Evolutionary conservation across 225 moss, liverwort and hornwort genomes (phyloP).

Genomic region (Straminergon stramineum): DNA sequence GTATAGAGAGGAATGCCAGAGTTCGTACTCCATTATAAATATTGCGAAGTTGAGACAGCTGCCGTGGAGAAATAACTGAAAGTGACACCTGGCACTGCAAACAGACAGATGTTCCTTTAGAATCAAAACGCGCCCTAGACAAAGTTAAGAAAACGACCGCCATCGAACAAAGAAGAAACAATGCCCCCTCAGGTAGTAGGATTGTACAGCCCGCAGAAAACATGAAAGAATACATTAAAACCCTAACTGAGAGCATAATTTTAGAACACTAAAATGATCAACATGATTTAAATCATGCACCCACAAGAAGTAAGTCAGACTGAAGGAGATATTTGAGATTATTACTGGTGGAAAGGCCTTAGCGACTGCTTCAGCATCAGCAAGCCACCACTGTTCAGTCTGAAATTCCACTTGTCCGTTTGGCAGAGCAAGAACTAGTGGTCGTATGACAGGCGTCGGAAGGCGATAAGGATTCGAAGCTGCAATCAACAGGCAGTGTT

Average conservation of each 20-base stretch:
- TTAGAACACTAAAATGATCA: not conserved
- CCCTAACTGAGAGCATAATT: not conserved
- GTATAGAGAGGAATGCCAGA: not conserved
- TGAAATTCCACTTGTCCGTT: constrained; percentile 46
- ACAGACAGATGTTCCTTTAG: not conserved
- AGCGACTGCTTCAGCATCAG: constrained; percentile 84
- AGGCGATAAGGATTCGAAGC: constrained; percentile 77
- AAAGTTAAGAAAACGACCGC: not conserved
- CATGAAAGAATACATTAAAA: not conserved
- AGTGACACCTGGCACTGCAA: constrained; percentile 89
- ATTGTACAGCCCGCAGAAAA: not conserved
- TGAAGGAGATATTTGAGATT: not conserved
- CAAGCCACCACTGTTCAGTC: constrained; percentile 78
- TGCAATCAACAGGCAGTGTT: constrained; percentile 78
- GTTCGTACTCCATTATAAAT: constrained; percentile 56
- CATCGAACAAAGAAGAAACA: not conserved
- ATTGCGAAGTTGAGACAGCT: constrained; percentile 50
- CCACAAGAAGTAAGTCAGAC: not conserved
- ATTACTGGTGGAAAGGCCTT: constrained; percentile 56
- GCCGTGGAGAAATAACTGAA: constrained; percentile 79
- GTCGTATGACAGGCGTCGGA: constrained; percentile 58
- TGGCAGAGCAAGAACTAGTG: constrained; percentile 36
- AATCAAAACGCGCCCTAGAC: not conserved
- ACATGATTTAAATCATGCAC: not conserved
- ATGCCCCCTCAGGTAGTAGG: not conserved